Percentiles rank a stretch among this genome's conserved stretches.
phyloP scores from a whole-genome alignment of 1,284 basidiomycete genomes.

The Heterobasidion irregulare region DNA sequence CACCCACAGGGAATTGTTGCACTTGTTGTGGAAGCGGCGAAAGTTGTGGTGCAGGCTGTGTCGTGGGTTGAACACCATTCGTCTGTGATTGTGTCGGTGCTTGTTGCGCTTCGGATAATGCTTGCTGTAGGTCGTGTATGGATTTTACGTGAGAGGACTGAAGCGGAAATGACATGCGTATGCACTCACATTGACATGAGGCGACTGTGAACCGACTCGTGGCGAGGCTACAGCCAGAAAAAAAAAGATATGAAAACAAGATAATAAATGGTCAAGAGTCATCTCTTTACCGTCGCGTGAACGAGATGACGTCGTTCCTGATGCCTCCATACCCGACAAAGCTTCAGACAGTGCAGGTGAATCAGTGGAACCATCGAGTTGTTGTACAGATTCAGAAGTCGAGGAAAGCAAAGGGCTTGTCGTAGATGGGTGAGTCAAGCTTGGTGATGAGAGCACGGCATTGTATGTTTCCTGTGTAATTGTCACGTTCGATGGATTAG shows the following conservation, averaged over 20 bases:
- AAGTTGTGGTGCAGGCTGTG: slow-evolving; percentile 24
- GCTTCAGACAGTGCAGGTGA: slow-evolving; percentile 70
- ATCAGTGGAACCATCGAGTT: slow-evolving; percentile 50
- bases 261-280: not conserved
- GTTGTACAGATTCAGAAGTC: slow-evolving; percentile 59
- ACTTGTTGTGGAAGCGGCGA: slow-evolving; percentile 57
- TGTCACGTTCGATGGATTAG: slow-evolving; percentile 17
- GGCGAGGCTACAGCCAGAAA: slow-evolving; percentile 6
- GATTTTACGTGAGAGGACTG: not conserved
- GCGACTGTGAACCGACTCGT: slow-evolving; percentile 7
- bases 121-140: slow-evolving; percentile 3
- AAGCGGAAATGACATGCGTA: slow-evolving; percentile 1
- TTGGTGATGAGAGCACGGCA: slow-evolving; percentile 57
- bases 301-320: slow-evolving; percentile 47
- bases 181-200: slow-evolving; percentile 9
- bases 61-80: slow-evolving; percentile 14
- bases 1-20: slow-evolving; percentile 23
- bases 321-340: slow-evolving; percentile 44
- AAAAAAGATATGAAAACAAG: not conserved
- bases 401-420: slow-evolving; percentile 75
- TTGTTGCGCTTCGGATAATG: slow-evolving; percentile 14
- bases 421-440: slow-evolving; percentile 70
- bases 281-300: slow-evolving; percentile 6
- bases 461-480: slow-evolving; percentile 39
- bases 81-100: slow-evolving; percentile 16